These are phyloP conservation scores for Acarospora socialis DNA, from an alignment of 2,329 filamentous ascomycete species.

Conservation along the genomic window DNA sequence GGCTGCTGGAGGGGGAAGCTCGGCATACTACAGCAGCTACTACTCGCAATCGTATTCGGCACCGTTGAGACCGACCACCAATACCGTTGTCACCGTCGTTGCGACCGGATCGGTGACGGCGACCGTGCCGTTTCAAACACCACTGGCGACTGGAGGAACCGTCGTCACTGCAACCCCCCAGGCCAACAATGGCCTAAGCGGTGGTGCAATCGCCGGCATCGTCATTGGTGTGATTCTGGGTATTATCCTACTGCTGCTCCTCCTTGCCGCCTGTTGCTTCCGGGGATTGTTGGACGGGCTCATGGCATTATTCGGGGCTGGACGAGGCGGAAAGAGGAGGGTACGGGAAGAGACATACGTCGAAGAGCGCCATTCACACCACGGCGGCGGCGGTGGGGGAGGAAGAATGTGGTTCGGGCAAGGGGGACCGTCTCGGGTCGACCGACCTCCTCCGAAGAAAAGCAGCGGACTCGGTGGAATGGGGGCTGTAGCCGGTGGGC, in stretches of 20 bases:
- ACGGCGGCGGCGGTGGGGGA: conserved; percentile 12
- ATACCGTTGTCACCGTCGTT: conserved; percentile 28
- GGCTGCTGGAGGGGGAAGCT: conserved; percentile 5
- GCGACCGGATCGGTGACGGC: conserved; percentile 25
- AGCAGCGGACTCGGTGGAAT: conserved; percentile 23
- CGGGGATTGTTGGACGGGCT: conserved; percentile 27
- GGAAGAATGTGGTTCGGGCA: conserved; percentile 27
- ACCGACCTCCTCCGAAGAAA: conserved; percentile 24
- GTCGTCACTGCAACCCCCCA: conserved; percentile 20
- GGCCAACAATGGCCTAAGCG: conserved; percentile 28
- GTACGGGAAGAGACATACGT: conserved; percentile 21
- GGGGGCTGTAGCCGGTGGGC: conserved; percentile 27
- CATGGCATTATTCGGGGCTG: conserved; percentile 27
- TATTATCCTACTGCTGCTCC: conserved; percentile 29
- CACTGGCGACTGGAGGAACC: conserved; percentile 28
- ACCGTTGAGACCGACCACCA: conserved; percentile 31
- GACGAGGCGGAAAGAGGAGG: conserved; percentile 26
- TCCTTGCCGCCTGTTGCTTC: conserved; percentile 31
- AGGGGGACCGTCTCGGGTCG: conserved; percentile 20
- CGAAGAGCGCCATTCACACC: conserved; percentile 19
- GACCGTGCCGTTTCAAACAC: conserved; percentile 31
- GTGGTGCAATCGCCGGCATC: conserved; percentile 37
- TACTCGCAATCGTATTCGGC: conserved; percentile 22
- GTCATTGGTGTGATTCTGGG: conserved; percentile 35
- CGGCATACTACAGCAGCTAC: conserved; percentile 15